Base-by-base conservation (phyloP, 495 filamentous ascomycete species). In the Neurospora cerealis region DNA sequence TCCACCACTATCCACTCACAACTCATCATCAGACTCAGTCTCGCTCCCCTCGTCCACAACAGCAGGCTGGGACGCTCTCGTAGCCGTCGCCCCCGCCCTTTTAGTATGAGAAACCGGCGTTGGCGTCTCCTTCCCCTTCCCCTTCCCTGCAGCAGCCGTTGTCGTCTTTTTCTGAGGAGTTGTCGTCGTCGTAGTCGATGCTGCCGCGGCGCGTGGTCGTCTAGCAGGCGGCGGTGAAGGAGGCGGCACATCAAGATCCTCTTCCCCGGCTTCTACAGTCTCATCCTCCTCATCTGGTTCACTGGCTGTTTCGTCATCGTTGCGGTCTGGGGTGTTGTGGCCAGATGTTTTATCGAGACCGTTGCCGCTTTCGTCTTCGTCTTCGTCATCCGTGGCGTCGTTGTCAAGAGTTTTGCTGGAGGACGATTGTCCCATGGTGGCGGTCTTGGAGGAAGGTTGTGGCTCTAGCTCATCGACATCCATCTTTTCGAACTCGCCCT, bases 401-500 rank as follows among this genome's bases (percentile, higher is more conserved):
- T 32, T 5, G 15, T 62, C 28, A 7, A 62, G 54, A 0, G 54
- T 62, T 19, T 62, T 62, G 54, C 54, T 62, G 4, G 54, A 62
- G 6, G 28, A 62, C 9, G 54, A 17, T 17, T 62, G 24, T 4
- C 13, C 54, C 13, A 62, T 48, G 9, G 36, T 42, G 15, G 15
- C 1, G 1, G 40, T 39, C 1, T 69, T 21, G 4, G 54, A 34
- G 0, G 74, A 40, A 5, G 77, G 71, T 5, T 70, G 44, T 54
- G 72, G 60, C 24, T 82, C 71, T 10, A 72, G 46, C 24, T 81
- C 70, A 71, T 90, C 89, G 5, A 89, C 76, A 40, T 91, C 87
- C 89, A 91, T 91, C 77, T 81, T 83, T 72, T 90, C 88, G 71
- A 89, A 88, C 5, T 62, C 85, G 24, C 87, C 85, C 2, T 79